Percentiles rank a stretch among this genome's conserved stretches.
Conservation (phyloP, 2,329 filamentous ascomycete species). For the Cladorrhinum sp. region DNA sequence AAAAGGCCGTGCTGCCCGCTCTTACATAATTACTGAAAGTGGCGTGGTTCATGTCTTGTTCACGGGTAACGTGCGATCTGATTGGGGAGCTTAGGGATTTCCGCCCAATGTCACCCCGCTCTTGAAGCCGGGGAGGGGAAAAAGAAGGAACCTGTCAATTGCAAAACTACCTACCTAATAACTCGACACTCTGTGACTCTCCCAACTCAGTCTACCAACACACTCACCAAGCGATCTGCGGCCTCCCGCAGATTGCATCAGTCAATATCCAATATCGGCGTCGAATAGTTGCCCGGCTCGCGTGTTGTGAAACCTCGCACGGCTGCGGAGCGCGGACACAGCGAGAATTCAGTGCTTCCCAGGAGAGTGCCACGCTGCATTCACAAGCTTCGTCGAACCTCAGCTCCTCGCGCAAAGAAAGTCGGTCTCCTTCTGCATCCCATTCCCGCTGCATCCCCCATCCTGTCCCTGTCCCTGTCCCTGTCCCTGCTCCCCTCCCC, state of each 20-base stretch:
- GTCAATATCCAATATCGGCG: conserved; percentile 14
- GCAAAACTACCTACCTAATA: too few relatives aligned
- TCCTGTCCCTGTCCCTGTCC: conserved; percentile 6
- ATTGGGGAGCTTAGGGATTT: background rate
- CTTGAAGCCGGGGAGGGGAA: conserved; percentile 2
- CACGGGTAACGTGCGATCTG: background rate
- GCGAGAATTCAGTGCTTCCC: background rate
- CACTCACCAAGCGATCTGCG: conserved; percentile 10
- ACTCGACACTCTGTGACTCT: too few relatives aligned
- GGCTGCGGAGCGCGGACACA: background rate
- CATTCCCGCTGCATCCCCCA: background rate
- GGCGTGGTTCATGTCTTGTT: background rate
- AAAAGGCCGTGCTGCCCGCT: background rate
- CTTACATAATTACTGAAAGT: background rate
- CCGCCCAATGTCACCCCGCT: background rate
- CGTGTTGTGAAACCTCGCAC: conserved; percentile 12
- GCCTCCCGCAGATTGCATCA: conserved; percentile 21
- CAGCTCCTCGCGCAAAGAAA: background rate
- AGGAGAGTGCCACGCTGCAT: background rate
- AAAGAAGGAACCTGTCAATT: too few relatives aligned
- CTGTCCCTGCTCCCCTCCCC: background rate
- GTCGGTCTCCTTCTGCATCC: background rate
- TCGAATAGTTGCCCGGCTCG: conserved; percentile 14
- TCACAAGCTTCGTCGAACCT: background rate
- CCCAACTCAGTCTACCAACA: too few relatives aligned